Evolutionary conservation across 2,329 filamentous ascomycete genomes (phyloP).

Genomic region (Epichloe baconii): DNA sequence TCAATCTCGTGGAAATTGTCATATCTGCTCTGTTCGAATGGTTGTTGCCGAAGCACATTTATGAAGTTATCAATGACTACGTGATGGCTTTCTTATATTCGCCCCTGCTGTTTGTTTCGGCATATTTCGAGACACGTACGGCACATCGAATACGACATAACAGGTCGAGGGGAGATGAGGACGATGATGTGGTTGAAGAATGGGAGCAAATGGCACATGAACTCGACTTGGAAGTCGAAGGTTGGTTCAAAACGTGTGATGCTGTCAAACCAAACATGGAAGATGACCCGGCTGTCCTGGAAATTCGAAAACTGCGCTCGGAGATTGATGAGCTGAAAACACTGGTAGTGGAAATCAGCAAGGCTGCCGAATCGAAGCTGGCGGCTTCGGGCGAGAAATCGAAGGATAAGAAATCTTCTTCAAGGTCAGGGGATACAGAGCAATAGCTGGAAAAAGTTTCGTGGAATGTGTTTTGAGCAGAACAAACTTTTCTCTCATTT

Average conservation of each 20-base stretch:
- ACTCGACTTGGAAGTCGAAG: slow-evolving; percentile 69
- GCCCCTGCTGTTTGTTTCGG: slow-evolving; percentile 68
- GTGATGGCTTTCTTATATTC: slow-evolving; percentile 82
- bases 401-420: not conserved
- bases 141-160: slow-evolving; percentile 60
- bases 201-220: slow-evolving; percentile 74
- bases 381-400: not conserved
- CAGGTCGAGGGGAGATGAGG: slow-evolving; percentile 65
- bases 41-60: slow-evolving; percentile 70
- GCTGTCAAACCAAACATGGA: slow-evolving; percentile 70
- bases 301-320: slow-evolving; percentile 44
- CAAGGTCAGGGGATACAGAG: not conserved
- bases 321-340: slow-evolving; percentile 46
- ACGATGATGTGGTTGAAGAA: slow-evolving; percentile 80
- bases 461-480: not conserved
- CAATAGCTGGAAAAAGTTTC: not conserved
- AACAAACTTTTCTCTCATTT: not conserved
- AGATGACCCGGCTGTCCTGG: slow-evolving; percentile 60
- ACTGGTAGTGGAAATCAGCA: slow-evolving; percentile 25
- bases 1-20: slow-evolving; percentile 87
- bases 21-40: slow-evolving; percentile 74
- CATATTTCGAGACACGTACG: slow-evolving; percentile 53
- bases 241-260: slow-evolving; percentile 72
- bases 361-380: not conserved
- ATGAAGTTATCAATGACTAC: slow-evolving; percentile 73